Evolutionary conservation across 2,329 filamentous ascomycete genomes (phyloP).

Genomic region (Curvularia verruculosa): DNA sequence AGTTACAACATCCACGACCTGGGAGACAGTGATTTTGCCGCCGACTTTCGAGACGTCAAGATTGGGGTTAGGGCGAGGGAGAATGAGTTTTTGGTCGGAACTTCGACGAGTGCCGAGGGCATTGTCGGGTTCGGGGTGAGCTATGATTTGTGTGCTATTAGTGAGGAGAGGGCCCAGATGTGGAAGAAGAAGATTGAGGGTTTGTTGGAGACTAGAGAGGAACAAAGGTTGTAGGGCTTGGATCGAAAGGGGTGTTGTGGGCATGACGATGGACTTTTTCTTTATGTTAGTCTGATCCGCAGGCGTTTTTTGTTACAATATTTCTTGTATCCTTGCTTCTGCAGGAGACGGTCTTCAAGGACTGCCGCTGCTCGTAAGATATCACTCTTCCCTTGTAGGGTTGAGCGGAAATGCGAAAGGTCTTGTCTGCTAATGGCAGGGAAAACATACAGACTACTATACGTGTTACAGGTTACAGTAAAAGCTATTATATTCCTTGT

Average conservation of each 20-base stretch:
- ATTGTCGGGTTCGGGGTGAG: conserved; percentile 49
- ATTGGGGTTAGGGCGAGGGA: conserved; percentile 54
- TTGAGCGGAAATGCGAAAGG: background rate
- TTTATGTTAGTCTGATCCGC: too few relatives aligned
- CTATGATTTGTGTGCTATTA: conserved; percentile 51
- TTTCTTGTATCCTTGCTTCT: background rate
- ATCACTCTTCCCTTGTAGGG: background rate
- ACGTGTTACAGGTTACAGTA: background rate
- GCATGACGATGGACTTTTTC: background rate
- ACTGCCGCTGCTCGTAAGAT: background rate
- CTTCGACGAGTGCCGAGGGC: conserved; percentile 46
- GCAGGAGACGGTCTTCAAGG: background rate
- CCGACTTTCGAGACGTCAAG: conserved; percentile 46
- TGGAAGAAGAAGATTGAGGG: conserved; percentile 43
- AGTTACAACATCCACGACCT: conserved; percentile 35
- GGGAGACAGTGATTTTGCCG: conserved; percentile 45
- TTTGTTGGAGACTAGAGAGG: conserved; percentile 36
- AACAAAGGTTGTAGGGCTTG: conserved; percentile 22
- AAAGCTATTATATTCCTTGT: background rate
- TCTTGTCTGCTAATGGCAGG: background rate
- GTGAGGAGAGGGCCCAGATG: conserved; percentile 34
- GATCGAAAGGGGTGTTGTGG: background rate
- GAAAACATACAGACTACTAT: background rate
- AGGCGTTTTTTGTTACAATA: too few relatives aligned
- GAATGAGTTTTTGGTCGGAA: conserved; percentile 55